Evolutionary conservation across 352 stramenopile species (phyloP).

Genomic region (Phytopythium mirpurense): DNA sequence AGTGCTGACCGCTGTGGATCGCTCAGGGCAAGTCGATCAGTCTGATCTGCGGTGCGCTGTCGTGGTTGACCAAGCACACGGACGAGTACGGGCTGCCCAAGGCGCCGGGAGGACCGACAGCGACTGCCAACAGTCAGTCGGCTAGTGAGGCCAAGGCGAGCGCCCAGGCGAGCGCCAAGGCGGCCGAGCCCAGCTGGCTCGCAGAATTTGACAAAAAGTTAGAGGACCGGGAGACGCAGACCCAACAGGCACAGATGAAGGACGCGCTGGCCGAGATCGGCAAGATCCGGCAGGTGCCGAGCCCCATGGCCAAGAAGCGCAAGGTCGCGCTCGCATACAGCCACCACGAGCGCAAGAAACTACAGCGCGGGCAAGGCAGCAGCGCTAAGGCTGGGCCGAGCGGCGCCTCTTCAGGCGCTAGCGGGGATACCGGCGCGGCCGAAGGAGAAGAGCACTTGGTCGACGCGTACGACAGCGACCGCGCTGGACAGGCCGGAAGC

Average conservation of each 20-base stretch:
- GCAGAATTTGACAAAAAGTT: conserved; percentile 49
- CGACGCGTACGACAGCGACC: conserved; percentile 73
- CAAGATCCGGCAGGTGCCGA: conserved; percentile 38
- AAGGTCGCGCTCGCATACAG: conserved; percentile 63
- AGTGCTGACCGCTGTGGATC: neutral
- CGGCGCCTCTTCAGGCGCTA: neutral
- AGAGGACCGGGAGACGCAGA: conserved; percentile 30
- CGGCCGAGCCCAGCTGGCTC: conserved; percentile 51
- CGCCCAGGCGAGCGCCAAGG: conserved; percentile 1
- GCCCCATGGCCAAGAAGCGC: conserved; percentile 49
- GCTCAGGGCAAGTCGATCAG: conserved; percentile 88
- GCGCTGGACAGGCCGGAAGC: conserved; percentile 6
- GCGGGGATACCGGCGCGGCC: neutral
- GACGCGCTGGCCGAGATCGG: conserved; percentile 50
- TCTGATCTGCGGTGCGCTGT: conserved; percentile 85
- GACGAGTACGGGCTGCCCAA: conserved; percentile 65
- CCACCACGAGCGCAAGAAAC: conserved; percentile 51
- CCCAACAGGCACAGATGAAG: conserved; percentile 38
- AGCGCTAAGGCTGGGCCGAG: neutral
- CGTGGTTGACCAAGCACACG: conserved; percentile 76
- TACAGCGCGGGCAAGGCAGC: conserved; percentile 8
- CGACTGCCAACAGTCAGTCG: conserved; percentile 3
- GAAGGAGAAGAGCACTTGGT: conserved; percentile 62
- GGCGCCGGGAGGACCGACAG: neutral
- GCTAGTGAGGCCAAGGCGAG: neutral